phyloP scores from a whole-genome alignment of 1,139 yeast species.

The Zygoascus hellenicus region DNA sequence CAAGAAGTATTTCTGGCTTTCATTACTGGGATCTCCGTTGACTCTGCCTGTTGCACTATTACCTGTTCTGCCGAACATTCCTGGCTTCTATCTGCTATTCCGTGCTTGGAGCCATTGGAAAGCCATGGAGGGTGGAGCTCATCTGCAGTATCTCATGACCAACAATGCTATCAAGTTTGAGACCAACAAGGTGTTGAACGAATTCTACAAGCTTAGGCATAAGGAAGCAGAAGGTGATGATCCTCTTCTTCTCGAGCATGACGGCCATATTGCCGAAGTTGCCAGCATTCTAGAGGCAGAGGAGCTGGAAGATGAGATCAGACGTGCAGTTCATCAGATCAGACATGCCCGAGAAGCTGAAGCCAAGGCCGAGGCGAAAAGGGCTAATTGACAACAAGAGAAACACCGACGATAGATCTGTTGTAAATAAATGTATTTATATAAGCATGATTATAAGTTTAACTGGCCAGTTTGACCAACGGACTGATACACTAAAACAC shows the following conservation, averaged over 20 bases:
- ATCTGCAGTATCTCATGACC: constrained; percentile 48
- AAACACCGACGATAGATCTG: not conserved
- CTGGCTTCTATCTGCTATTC: constrained; percentile 81
- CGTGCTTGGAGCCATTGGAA: constrained; percentile 80
- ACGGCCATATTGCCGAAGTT: constrained; percentile 22
- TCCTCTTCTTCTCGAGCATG: constrained; percentile 19
- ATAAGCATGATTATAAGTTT: not conserved
- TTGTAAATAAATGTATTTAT: not conserved
- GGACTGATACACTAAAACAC: no score
- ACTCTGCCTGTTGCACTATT: constrained; percentile 74
- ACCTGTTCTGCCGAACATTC: constrained; percentile 92
- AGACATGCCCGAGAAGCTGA: not conserved
- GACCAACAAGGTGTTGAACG: constrained; percentile 18
- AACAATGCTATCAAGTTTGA: constrained; percentile 24
- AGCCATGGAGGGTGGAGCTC: constrained; percentile 71
- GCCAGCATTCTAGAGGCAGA: constrained; percentile 22
- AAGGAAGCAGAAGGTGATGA: constrained; percentile 12
- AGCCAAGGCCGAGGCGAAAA: not conserved
- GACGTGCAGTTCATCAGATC: constrained; percentile 23
- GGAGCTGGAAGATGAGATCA: constrained; percentile 26
- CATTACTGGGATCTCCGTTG: constrained; percentile 65
- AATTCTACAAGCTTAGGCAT: constrained; percentile 14
- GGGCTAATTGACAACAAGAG: no score
- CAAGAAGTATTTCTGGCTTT: constrained; percentile 40
- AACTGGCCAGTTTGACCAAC: not conserved